Evolutionary conservation across 495 filamentous ascomycete species (phyloP).

Genomic region (Evernia prunastri): DNA sequence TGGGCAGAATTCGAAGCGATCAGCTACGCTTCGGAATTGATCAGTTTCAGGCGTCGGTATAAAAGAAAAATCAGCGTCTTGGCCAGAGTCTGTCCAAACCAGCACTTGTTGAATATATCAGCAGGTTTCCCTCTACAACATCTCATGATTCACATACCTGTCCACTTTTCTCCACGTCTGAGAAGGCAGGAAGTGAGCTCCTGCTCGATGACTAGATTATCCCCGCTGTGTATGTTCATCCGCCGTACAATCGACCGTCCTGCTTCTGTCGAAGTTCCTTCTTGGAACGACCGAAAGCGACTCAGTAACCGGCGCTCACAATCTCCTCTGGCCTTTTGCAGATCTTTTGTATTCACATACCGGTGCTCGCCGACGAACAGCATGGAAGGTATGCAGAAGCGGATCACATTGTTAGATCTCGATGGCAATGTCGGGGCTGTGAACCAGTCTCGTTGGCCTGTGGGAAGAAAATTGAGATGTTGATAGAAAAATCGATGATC

Average conservation of each 20-base stretch:
- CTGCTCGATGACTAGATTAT: not conserved
- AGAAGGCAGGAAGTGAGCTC: not conserved
- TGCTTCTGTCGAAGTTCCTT: not conserved
- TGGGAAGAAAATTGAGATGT: not conserved
- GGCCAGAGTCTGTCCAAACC: not conserved
- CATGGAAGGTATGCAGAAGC: not conserved
- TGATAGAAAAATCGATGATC: not conserved
- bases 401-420: not conserved
- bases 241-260: not conserved
- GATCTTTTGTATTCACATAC: not conserved
- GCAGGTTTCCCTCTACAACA: not conserved
- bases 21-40: not conserved
- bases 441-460: not conserved
- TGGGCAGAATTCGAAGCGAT: not conserved
- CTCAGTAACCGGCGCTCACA: not conserved
- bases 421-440: not conserved
- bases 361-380: not conserved
- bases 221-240: not conserved
- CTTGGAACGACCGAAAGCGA: not conserved
- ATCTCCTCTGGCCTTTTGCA: not conserved
- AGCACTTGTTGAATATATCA: not conserved
- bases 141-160: not conserved
- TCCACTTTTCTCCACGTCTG: not conserved
- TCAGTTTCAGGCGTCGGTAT: not conserved
- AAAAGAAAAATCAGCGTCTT: not conserved